Evolutionary conservation across 768 basidiomycete genomes (phyloP).

Genomic region (Suillus luteus): DNA sequence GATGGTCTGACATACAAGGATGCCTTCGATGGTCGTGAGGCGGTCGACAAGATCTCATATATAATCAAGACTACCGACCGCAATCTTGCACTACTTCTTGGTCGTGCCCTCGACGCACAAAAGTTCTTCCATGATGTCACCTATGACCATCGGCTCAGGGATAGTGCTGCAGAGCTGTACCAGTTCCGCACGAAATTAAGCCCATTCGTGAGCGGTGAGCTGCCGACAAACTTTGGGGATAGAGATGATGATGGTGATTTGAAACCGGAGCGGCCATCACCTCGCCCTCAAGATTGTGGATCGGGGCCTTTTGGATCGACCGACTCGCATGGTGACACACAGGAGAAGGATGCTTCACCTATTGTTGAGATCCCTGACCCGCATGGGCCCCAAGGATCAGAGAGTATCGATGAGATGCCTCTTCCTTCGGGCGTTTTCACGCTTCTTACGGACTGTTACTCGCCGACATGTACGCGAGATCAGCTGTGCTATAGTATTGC

Average conservation of each 20-base stretch:
- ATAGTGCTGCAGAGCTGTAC: slow-evolving; percentile 87
- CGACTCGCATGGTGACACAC: slow-evolving; percentile 30
- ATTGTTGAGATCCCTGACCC: slow-evolving; percentile 22
- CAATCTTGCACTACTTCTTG: slow-evolving; percentile 92
- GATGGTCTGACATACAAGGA: slow-evolving; percentile 96
- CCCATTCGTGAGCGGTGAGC: slow-evolving; percentile 81
- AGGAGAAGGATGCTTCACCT: slow-evolving; percentile 35
- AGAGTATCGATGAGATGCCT: slow-evolving; percentile 59
- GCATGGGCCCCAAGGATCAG: slow-evolving; percentile 40
- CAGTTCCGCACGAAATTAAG: slow-evolving; percentile 87
- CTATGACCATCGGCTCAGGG: slow-evolving; percentile 93
- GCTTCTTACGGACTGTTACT: slow-evolving; percentile 95
- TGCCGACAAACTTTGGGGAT: slow-evolving; percentile 43
- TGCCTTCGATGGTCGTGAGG: slow-evolving; percentile 95
- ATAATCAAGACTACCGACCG: slow-evolving; percentile 99
- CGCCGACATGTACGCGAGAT: slow-evolving; percentile 93
- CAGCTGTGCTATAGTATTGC: slow-evolving; percentile 97
- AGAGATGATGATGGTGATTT: slow-evolving; percentile 38
- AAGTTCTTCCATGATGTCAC: slow-evolving; percentile 99
- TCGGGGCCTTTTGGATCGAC: slow-evolving; percentile 31
- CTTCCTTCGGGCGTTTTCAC: slow-evolving; percentile 96
- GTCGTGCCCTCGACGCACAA: slow-evolving; percentile 93
- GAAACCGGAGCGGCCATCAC: slow-evolving; percentile 20
- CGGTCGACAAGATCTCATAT: slow-evolving; percentile 95
- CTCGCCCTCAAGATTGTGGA: slow-evolving; percentile 23